A percentile compares a stretch with the other conserved stretches of the same genome.
These are phyloP conservation scores for Pezicula carpinea DNA, from an alignment of 2,329 filamentous ascomycete species.

Conservation along the genomic window DNA sequence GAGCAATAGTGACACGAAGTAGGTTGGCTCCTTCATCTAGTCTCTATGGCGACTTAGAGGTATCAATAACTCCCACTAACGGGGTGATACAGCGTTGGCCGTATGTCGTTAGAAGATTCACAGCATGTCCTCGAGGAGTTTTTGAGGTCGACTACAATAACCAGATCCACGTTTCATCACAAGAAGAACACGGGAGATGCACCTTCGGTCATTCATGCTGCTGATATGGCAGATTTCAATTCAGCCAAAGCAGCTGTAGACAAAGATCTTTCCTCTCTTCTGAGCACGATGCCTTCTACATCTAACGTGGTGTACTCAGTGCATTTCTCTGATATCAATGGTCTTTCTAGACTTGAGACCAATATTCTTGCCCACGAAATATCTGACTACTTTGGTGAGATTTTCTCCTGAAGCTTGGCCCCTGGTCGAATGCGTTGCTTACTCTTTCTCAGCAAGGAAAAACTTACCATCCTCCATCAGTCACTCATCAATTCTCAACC, in stretches of 20 bases:
- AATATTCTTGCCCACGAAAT: slow-evolving; percentile 23
- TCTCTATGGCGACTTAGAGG: background rate
- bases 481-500: slow-evolving; percentile 18
- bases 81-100: background rate
- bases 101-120: slow-evolving; percentile 13
- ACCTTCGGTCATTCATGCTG: slow-evolving; percentile 15
- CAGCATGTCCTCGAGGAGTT: slow-evolving; percentile 16
- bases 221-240: slow-evolving; percentile 15
- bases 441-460: slow-evolving; percentile 9
- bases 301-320: slow-evolving; percentile 16
- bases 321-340: slow-evolving; percentile 22
- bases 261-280: slow-evolving; percentile 16
- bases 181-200: slow-evolving; percentile 12
- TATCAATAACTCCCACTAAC: no score
- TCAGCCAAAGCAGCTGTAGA: slow-evolving; percentile 19
- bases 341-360: slow-evolving; percentile 21
- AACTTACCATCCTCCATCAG: slow-evolving; percentile 14
- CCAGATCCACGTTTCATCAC: slow-evolving; percentile 16
- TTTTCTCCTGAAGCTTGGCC: background rate
- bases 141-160: slow-evolving; percentile 10
- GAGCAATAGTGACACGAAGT: slow-evolving; percentile 13
- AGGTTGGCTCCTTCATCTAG: slow-evolving; percentile 1
- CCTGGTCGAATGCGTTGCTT: background rate
- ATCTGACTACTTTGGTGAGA: slow-evolving; percentile 18
- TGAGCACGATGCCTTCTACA: slow-evolving; percentile 7